Conservation (phyloP, 257 asterid genomes). For the Nicotiana obtusifolia region DNA sequence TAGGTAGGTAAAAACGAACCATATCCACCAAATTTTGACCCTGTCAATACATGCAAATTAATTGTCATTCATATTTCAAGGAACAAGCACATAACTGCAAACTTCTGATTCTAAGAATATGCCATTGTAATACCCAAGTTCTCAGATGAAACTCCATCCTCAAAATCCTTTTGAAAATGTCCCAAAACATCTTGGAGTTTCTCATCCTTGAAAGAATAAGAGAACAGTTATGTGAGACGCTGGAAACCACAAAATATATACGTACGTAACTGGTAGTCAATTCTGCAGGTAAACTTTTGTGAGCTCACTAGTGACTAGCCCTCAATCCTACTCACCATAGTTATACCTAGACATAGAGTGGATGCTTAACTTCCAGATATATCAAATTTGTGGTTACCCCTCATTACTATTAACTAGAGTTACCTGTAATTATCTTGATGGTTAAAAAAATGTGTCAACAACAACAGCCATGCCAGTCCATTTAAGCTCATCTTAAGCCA, state of each 20-base stretch:
- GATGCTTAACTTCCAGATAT: no score
- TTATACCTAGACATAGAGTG: no score
- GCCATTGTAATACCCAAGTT: slow-evolving; percentile 41
- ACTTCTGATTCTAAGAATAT: slow-evolving; percentile 22
- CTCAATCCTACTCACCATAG: no score
- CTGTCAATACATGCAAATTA: neutral
- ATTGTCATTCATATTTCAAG: neutral
- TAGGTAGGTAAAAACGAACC: slow-evolving; percentile 21
- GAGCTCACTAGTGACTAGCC: no score
- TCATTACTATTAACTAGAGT: no score
- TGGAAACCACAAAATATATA: neutral
- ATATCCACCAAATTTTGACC: slow-evolving; percentile 19
- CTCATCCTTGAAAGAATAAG: slow-evolving; percentile 40
- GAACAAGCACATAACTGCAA: slow-evolving; percentile 1
- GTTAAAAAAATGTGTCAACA: no score
- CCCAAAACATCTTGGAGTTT: slow-evolving; percentile 62
- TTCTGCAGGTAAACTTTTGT: no score
- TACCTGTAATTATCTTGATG: no score
- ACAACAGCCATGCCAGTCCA: no score
- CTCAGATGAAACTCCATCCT: slow-evolving; percentile 73
- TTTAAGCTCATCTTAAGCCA: neutral
- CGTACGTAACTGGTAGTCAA: neutral
- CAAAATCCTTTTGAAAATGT: slow-evolving; percentile 67
- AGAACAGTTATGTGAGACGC: neutral
- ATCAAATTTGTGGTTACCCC: no score